Evolutionary conservation across 768 basidiomycete genomes (phyloP).

Genomic region (Xerocomellus dryophilus): DNA sequence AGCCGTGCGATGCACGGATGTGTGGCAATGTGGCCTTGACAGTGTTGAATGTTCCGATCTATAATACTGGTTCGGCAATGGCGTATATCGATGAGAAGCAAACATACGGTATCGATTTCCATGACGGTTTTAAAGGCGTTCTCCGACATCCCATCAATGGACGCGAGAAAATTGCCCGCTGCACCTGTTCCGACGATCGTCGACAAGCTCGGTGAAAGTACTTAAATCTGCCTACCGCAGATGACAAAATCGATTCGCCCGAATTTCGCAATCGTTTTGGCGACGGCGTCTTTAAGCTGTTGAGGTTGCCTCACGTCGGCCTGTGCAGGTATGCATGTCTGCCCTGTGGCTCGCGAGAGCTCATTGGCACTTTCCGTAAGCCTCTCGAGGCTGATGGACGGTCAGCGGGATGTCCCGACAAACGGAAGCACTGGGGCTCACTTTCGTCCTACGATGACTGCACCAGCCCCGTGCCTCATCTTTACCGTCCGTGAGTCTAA

Average conservation of each 20-base stretch:
- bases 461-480: slow-evolving; percentile 82
- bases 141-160: slow-evolving; percentile 78
- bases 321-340: slow-evolving; percentile 64
- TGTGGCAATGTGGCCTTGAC: slow-evolving; percentile 86
- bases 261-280: slow-evolving; percentile 68
- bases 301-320: slow-evolving; percentile 83
- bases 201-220: background rate
- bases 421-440: slow-evolving; percentile 35
- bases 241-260: slow-evolving; percentile 94
- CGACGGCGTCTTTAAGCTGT: slow-evolving; percentile 70
- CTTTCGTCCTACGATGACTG: slow-evolving; percentile 86
- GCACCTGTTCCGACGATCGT: slow-evolving; percentile 54
- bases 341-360: slow-evolving; percentile 67
- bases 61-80: background rate
- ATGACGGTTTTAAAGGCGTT: slow-evolving; percentile 92
- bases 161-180: slow-evolving; percentile 93
- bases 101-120: slow-evolving; percentile 83
- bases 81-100: background rate
- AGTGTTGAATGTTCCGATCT: slow-evolving; percentile 93
- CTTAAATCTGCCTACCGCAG: slow-evolving; percentile 56
- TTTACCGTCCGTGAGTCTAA: slow-evolving; percentile 28
- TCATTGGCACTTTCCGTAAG: slow-evolving; percentile 66
- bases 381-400: slow-evolving; percentile 57
- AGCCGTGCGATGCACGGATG: slow-evolving; percentile 66
- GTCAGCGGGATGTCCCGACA: slow-evolving; percentile 1